Conservation (phyloP, 768 basidiomycete species). For the Lactarius tabidus region DNA sequence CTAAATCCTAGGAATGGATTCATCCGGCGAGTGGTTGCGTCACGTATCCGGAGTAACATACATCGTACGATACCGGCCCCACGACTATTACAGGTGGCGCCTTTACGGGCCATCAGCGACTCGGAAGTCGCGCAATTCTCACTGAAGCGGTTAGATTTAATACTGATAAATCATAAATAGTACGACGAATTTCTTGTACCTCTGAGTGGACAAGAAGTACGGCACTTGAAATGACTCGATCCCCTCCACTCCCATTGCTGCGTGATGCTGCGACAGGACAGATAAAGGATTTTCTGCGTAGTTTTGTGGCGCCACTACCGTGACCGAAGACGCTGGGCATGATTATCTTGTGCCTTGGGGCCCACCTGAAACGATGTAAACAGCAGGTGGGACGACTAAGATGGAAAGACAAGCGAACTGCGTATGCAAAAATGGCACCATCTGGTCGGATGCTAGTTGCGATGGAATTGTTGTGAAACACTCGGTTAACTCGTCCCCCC, state of each 20-base stretch:
- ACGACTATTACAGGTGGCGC: background rate
- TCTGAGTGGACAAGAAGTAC: background rate
- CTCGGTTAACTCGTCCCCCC: background rate
- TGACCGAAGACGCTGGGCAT: background rate
- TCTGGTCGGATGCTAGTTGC: background rate
- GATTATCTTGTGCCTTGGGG: background rate
- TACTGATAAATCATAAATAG: background rate
- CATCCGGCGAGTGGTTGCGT: background rate
- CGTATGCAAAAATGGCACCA: background rate
- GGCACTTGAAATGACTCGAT: background rate
- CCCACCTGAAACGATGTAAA: background rate
- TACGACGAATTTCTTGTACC: background rate
- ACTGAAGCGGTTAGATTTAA: background rate
- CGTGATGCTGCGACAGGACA: background rate
- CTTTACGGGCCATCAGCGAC: background rate
- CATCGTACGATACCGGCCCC: background rate
- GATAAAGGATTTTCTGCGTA: background rate
- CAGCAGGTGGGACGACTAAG: background rate
- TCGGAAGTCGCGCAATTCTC: background rate
- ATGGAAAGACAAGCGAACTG: background rate
- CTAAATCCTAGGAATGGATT: background rate
- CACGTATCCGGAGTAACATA: background rate
- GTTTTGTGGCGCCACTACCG: background rate
- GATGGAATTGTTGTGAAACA: slow-evolving; percentile 1
- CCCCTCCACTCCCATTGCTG: background rate